Base-by-base conservation (phyloP, 192 early-diverging fungal species). In the Backusella parvicylindrica region DNA sequence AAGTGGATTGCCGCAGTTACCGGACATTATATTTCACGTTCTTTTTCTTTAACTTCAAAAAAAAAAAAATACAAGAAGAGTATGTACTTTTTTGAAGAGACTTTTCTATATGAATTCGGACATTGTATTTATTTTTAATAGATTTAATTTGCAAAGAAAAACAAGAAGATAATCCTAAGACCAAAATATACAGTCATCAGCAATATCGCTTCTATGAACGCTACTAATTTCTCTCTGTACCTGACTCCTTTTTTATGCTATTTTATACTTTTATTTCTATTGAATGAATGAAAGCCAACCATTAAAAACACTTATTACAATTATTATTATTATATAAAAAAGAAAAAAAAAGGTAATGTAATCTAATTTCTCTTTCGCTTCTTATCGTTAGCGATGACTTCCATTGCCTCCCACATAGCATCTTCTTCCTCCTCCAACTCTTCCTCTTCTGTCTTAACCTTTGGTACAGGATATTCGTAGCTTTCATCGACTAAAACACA, bases 1-100 rank as follows among this genome's bases (percentile, higher is more conserved):
- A 26, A 93, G 72, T 7, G 91, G 91, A 75, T 94, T 94, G 15
- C 88, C 91, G 75, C 92, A 92, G 16, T 82, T 53, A 41, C 41
- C 43, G 50, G 65, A 16, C 70, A 70, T 73, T 11, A 15, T 11
- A 38, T 15, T 15, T 43, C 3, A 43, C 9, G 8, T 43, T 43
- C 15, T 43, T 15, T 43, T 12, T 43, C 12, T 43, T 43, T 43
- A 15, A 43, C 1, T 15, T 15, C 41, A 43, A 43, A 15, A 43
- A 43, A 2, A 43, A 43, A 15, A 43, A 43, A 43, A 12, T 15
- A 7, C 11, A 43, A 43, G 41, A 43, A 43, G 13, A 43, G 41
- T 2, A 3, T 15, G 41, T 43, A 1, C 12, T 43, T n/a, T n/a
- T n/a, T n/a, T n/a, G n/a, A n/a, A n/a, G n/a, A n/a, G n/a, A n/a